Percentiles rank a stretch among this genome's conserved stretches.
Conservation (phyloP, 352 stramenopile genomes). For the Thalassiosira gravida region DNA sequence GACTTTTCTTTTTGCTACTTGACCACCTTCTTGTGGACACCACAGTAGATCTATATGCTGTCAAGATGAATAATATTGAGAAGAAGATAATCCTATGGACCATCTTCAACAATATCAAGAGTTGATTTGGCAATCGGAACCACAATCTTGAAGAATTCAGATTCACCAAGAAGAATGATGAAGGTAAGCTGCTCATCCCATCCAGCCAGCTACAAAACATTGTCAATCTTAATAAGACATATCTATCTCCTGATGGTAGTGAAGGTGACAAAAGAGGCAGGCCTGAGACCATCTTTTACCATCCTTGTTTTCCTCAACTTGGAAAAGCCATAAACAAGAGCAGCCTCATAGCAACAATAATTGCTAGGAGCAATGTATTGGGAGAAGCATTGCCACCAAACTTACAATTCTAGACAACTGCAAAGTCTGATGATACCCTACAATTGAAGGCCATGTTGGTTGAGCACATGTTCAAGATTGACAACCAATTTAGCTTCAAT, state of each 20-base stretch:
- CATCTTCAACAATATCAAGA: conserved; percentile 24
- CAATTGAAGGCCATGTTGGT: not conserved
- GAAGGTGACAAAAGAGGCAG: conserved; percentile 5
- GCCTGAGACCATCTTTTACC: conserved; percentile 18
- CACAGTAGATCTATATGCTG: not conserved
- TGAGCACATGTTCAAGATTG: not conserved
- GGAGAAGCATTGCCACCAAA: conserved; percentile 28
- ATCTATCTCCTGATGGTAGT: conserved; percentile 16
- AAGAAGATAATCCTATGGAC: conserved; percentile 28
- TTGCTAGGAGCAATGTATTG: conserved; percentile 18
- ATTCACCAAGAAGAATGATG: not conserved
- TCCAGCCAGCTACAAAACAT: no score
- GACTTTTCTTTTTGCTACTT: not conserved
- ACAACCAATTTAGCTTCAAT: conserved; percentile 21
- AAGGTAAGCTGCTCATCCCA: not conserved
- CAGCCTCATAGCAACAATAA: conserved; percentile 17
- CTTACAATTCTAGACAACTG: conserved; percentile 24
- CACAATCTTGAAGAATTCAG: conserved; percentile 22
- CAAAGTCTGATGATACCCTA: conserved; percentile 21
- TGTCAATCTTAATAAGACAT: conserved; percentile 36
- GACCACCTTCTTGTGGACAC: not conserved
- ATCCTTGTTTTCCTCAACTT: conserved; percentile 8
- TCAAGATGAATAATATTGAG: conserved; percentile 5
- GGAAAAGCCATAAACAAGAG: conserved; percentile 7
- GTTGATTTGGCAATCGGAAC: conserved; percentile 34